A percentile compares a stretch with the other conserved stretches of the same genome.
Conservation (phyloP, 176 grass and related monocot species). For the Elaeis guineensis region DNA sequence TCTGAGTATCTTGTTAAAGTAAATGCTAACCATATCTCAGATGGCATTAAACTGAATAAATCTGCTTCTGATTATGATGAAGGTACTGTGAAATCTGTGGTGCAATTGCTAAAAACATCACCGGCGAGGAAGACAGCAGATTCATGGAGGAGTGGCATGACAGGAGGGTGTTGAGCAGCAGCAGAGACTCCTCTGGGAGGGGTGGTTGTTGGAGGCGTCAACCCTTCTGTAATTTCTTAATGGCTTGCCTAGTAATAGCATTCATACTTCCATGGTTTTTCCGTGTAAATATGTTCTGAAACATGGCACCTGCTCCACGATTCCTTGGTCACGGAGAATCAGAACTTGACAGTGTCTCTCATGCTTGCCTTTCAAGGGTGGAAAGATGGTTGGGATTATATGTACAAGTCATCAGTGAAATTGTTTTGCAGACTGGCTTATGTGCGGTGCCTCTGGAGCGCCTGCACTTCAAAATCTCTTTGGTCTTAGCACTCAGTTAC, state of each 20-base stretch:
- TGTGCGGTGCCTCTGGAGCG: too few species aligned
- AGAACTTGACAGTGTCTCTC: not conserved
- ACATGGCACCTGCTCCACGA: conserved; percentile 8
- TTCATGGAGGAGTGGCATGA: conserved; percentile 68
- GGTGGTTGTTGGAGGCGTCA: conserved; percentile 41
- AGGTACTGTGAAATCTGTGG: conserved; percentile 70
- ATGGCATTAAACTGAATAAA: not conserved
- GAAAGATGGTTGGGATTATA: too few species aligned
- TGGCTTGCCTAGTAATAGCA: conserved; percentile 50
- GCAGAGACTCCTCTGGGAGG: conserved; percentile 5
- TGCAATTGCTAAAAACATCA: conserved; percentile 54
- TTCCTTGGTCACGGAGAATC: conserved; percentile 1
- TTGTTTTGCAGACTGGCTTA: too few species aligned
- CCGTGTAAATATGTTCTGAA: conserved; percentile 52
- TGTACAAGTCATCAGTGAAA: too few species aligned
- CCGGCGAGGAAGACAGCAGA: conserved; percentile 35
- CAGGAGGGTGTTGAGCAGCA: conserved; percentile 15
- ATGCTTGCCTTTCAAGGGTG: too few species aligned
- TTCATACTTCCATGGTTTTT: conserved; percentile 83
- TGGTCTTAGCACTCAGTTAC: too few species aligned
- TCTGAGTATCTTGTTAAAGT: too few species aligned
- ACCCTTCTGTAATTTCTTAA: conserved; percentile 47
- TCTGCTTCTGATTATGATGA: conserved; percentile 12
- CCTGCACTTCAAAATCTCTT: too few species aligned
- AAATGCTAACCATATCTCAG: not conserved